Conservation (phyloP, 176 grass and related monocot genomes). For the Bothriochloa decipiens region DNA sequence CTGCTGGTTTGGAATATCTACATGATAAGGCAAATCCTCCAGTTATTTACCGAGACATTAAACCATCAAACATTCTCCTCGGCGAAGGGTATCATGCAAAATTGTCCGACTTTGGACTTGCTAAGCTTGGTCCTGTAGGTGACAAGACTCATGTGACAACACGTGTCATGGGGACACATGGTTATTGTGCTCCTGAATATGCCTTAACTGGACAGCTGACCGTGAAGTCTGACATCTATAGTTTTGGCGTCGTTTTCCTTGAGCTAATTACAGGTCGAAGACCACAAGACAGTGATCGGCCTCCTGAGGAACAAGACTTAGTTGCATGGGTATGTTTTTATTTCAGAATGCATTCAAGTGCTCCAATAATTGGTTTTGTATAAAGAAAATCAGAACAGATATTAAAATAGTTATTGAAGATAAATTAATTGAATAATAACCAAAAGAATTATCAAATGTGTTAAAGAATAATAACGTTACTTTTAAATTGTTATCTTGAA, state of each 20-base stretch:
- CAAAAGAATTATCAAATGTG: slow-evolving; percentile 2
- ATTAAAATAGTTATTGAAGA: neutral
- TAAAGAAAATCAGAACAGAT: neutral
- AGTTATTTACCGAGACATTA: slow-evolving; percentile 85
- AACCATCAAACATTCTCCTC: slow-evolving; percentile 84
- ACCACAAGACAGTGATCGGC: slow-evolving; percentile 53
- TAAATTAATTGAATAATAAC: neutral
- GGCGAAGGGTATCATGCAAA: slow-evolving; percentile 71
- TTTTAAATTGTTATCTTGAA: neutral
- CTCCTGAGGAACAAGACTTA: slow-evolving; percentile 63
- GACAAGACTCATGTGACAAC: slow-evolving; percentile 89
- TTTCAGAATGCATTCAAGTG: slow-evolving; percentile 37
- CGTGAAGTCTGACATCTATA: slow-evolving; percentile 78
- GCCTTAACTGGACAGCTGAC: slow-evolving; percentile 71
- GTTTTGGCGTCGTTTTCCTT: slow-evolving; percentile 84
- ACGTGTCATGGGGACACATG: slow-evolving; percentile 80
- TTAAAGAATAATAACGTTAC: slow-evolving; percentile 5
- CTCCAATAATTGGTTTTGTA: slow-evolving; percentile 12
- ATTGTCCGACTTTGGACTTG: slow-evolving; percentile 83
- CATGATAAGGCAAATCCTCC: slow-evolving; percentile 67
- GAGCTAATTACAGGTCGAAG: slow-evolving; percentile 82
- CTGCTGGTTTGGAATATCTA: slow-evolving; percentile 76
- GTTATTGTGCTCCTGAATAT: slow-evolving; percentile 91
- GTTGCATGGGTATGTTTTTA: slow-evolving; percentile 72
- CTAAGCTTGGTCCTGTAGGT: slow-evolving; percentile 79